Evolutionary conservation across 768 basidiomycete species (phyloP).

Genomic region (Tephrocybe sp.): DNA sequence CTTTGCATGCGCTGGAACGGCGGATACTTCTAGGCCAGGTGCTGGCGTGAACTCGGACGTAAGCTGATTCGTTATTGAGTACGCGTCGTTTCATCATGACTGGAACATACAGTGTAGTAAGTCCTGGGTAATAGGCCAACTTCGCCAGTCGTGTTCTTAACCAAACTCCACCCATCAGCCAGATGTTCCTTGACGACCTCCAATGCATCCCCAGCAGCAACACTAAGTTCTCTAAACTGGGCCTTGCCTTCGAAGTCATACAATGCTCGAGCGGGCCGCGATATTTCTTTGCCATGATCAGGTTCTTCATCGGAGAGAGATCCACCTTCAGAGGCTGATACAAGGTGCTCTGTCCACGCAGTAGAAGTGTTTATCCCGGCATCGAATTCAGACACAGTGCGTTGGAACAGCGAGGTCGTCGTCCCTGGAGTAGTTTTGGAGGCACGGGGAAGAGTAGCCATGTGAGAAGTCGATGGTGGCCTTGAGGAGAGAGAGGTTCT

Average conservation of each 20-base stretch:
- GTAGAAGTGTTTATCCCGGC: slow-evolving; percentile 75
- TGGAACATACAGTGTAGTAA: slow-evolving; percentile 66
- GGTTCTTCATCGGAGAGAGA: slow-evolving; percentile 58
- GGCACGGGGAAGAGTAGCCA: slow-evolving; percentile 21
- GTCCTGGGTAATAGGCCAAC: slow-evolving; percentile 67
- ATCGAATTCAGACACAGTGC: slow-evolving; percentile 60
- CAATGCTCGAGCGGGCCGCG: slow-evolving; percentile 62
- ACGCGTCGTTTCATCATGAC: slow-evolving; percentile 1
- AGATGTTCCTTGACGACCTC: slow-evolving; percentile 71
- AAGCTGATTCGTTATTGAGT: slow-evolving; percentile 41
- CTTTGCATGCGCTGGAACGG: slow-evolving; percentile 24
- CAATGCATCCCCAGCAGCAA: slow-evolving; percentile 69
- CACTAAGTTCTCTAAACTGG: slow-evolving; percentile 70
- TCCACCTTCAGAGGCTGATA: slow-evolving; percentile 33
- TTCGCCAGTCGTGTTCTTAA: slow-evolving; percentile 54
- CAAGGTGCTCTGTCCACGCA: slow-evolving; percentile 72
- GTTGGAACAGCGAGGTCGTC: slow-evolving; percentile 14
- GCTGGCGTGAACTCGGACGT: slow-evolving; percentile 62
- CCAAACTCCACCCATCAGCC: slow-evolving; percentile 82
- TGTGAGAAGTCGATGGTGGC: too few relatives aligned
- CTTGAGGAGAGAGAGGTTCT: neutral
- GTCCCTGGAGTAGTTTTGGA: slow-evolving; percentile 14
- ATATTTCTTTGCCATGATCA: slow-evolving; percentile 31
- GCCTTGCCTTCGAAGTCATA: slow-evolving; percentile 76
- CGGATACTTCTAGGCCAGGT: slow-evolving; percentile 40